phyloP scores from a whole-genome alignment of 176 grass and related monocot species.

The Paspalum vaginatum region DNA sequence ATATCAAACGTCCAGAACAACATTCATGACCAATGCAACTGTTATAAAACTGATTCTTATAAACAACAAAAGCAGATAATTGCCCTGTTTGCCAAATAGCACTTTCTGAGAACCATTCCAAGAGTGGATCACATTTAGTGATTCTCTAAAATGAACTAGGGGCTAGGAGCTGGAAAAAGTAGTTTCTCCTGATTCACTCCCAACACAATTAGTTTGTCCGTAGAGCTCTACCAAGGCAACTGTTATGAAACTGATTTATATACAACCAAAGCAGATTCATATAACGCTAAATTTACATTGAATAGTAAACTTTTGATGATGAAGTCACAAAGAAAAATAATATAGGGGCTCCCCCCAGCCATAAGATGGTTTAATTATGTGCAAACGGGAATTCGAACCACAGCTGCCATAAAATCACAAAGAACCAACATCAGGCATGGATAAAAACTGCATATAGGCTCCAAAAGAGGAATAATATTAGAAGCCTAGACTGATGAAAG shows the following conservation, averaged over 20 bases:
- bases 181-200: too few species aligned
- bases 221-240: not conserved
- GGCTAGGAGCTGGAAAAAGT: too few species aligned
- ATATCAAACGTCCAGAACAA: not conserved
- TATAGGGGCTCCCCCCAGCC: too few species aligned
- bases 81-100: too few species aligned
- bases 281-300: not conserved
- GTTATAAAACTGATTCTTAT: constrained; percentile 1
- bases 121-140: too few species aligned
- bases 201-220: too few species aligned
- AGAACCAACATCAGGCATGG: not conserved
- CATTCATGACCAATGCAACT: not conserved
- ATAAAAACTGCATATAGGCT: not conserved
- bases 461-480: not conserved
- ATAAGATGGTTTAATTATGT: too few species aligned
- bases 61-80: not conserved
- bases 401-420: too few species aligned
- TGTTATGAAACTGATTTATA: not conserved
- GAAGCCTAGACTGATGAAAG: not conserved
- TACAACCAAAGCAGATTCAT: not conserved
- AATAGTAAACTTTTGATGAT: not conserved
- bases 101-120: too few species aligned
- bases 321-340: not conserved
- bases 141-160: too few species aligned
- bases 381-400: too few species aligned